Evolutionary conservation across 768 basidiomycete species (phyloP).

Genomic region (Coprinopsis sp.): DNA sequence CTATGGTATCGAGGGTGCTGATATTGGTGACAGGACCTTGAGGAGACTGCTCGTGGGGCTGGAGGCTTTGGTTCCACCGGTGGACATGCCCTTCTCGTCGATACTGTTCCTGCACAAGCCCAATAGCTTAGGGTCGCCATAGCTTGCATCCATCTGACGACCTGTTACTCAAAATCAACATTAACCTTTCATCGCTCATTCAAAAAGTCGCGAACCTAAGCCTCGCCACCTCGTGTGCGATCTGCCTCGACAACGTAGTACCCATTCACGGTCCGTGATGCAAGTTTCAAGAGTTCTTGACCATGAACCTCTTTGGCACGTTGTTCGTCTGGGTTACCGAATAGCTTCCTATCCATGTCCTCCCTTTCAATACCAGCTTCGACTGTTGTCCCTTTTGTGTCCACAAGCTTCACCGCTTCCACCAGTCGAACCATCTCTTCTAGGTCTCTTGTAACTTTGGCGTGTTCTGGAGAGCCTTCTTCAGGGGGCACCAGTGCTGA

Average conservation of each 20-base stretch:
- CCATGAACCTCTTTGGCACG: slow-evolving; percentile 27
- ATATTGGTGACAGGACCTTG: slow-evolving; percentile 56
- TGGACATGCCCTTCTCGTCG: slow-evolving; percentile 56
- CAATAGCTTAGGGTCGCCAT: too few relatives aligned
- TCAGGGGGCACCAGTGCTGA: slow-evolving; percentile 69
- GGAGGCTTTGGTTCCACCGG: slow-evolving; percentile 96
- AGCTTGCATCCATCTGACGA: slow-evolving; percentile 5
- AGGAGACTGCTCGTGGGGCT: slow-evolving; percentile 77
- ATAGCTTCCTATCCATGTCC: slow-evolving; percentile 30
- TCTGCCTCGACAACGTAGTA: slow-evolving; percentile 64
- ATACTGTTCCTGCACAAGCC: slow-evolving; percentile 11
- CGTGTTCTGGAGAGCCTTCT: slow-evolving; percentile 50
- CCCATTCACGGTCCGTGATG: slow-evolving; percentile 45
- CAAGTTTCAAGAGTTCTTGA: slow-evolving; percentile 43
- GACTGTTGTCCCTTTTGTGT: slow-evolving; percentile 32
- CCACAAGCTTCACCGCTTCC: slow-evolving; percentile 72
- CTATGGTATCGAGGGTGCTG: not conserved
- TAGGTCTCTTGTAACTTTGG: slow-evolving; percentile 50
- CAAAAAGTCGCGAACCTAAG: slow-evolving; percentile 6
- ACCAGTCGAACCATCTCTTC: slow-evolving; percentile 73
- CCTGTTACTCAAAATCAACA: not conserved
- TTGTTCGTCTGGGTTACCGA: not conserved
- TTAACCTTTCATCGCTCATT: not conserved
- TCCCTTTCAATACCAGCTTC: slow-evolving; percentile 32
- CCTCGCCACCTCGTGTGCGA: slow-evolving; percentile 19